Conservation (phyloP, 23 red algal genomes). For the Gracilaria gracilis region DNA sequence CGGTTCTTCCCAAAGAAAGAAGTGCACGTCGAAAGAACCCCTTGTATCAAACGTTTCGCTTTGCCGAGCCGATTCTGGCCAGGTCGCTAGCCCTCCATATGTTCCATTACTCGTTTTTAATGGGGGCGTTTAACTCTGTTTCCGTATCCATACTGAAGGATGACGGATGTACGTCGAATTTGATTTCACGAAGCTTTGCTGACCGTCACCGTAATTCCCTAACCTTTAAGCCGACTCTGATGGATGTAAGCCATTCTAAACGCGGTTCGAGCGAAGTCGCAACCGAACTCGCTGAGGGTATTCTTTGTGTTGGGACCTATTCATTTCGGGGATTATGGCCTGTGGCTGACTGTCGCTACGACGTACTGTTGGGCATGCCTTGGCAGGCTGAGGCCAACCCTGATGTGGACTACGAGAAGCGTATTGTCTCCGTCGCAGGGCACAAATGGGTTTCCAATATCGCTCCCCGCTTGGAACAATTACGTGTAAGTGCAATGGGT, state of each 20-base stretch:
- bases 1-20: conserved; percentile 33
- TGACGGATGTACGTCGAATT: not conserved
- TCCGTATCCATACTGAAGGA: not conserved
- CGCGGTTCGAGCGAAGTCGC: not conserved
- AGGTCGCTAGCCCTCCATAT: not conserved
- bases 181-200: not conserved
- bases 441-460: not conserved
- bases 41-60: conserved; percentile 7
- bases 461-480: not conserved
- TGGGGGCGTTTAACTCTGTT: not conserved
- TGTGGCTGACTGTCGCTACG: not conserved
- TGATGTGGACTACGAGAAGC: not conserved
- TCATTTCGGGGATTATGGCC: not conserved
- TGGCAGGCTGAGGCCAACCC: not conserved
- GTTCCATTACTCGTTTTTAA: not conserved
- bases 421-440: not conserved
- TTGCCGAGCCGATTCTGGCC: not conserved
- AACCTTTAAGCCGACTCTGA: not conserved
- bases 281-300: not conserved
- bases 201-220: not conserved
- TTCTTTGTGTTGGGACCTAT: not conserved
- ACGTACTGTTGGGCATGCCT: not conserved
- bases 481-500: not conserved
- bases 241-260: not conserved
- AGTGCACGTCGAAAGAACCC: conserved; percentile 30